phyloP scores from a whole-genome alignment of 2,329 filamentous ascomycete genomes.

The Fonsecaea pugnacius region DNA sequence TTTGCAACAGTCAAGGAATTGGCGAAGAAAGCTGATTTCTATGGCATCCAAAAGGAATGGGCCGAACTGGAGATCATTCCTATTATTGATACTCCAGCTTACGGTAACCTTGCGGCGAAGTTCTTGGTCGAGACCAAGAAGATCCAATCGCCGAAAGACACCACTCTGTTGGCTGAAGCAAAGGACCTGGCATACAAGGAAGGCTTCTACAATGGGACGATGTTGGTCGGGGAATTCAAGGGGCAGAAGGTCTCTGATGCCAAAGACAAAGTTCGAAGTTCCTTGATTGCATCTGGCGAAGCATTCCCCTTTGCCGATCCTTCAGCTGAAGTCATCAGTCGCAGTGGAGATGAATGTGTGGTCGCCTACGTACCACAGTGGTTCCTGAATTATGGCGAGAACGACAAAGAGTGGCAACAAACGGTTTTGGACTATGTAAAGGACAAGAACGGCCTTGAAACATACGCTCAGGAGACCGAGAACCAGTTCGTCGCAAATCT shows the following conservation, averaged over 20 bases:
- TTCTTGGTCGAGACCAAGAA: constrained; percentile 88
- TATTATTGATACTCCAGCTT: constrained; percentile 85
- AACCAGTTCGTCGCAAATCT: constrained; percentile 83
- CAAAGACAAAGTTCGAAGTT: constrained; percentile 80
- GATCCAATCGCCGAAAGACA: constrained; percentile 95
- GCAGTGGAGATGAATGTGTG: constrained; percentile 90
- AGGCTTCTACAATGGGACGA: constrained; percentile 91
- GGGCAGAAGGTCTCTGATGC: constrained; percentile 84
- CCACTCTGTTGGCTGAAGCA: constrained; percentile 85
- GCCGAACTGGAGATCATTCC: constrained; percentile 86
- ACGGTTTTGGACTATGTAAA: constrained; percentile 73
- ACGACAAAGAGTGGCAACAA: constrained; percentile 76
- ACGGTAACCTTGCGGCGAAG: constrained; percentile 82
- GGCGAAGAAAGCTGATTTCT: constrained; percentile 93
- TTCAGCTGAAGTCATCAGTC: constrained; percentile 82
- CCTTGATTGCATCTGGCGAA: constrained; percentile 74
- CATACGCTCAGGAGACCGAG: constrained; percentile 76
- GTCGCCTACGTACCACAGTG: constrained; percentile 94
- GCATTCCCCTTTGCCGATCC: constrained; percentile 95
- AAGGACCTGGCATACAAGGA: constrained; percentile 98
- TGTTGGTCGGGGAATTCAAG: constrained; percentile 85
- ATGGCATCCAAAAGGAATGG: constrained; percentile 97
- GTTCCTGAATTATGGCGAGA: constrained; percentile 96
- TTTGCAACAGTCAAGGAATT: constrained; percentile 87
- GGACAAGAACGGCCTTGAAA: constrained; percentile 72